Percentiles rank a stretch among this genome's conserved stretches.
phyloP scores from a whole-genome alignment of 2,329 filamentous ascomycete species.

The Fusarium algeriense region DNA sequence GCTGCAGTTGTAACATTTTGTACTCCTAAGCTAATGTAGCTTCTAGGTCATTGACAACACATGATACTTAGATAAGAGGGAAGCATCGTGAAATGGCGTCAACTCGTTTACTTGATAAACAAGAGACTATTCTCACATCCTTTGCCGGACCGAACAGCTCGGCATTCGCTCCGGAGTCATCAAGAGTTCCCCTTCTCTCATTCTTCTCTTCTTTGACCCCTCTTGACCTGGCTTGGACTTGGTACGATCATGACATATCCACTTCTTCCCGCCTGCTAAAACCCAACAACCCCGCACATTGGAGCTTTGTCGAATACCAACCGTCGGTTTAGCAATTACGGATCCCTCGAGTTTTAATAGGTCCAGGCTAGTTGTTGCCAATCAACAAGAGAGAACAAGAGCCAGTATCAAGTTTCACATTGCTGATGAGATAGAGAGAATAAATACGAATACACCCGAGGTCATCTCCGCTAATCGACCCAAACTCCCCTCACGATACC shows the following conservation, averaged over 20 bases:
- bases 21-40: neutral
- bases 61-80: constrained; percentile 1
- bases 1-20: neutral
- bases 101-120: neutral
- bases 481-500: constrained; percentile 2
- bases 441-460: neutral
- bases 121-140: neutral
- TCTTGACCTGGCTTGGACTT: constrained; percentile 3
- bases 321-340: constrained; percentile 44
- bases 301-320: constrained; percentile 42
- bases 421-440: neutral
- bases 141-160: constrained; percentile 26
- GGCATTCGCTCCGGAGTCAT: neutral
- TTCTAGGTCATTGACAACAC: neutral
- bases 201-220: constrained; percentile 12
- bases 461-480: neutral
- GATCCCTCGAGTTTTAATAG: constrained; percentile 5
- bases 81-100: neutral
- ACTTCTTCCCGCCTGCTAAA: constrained; percentile 22
- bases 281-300: constrained; percentile 22
- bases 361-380: neutral
- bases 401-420: neutral
- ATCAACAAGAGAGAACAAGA: neutral
- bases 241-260: constrained; percentile 22
- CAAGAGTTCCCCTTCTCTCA: neutral